A percentile compares a stretch with the other conserved stretches of the same genome.
Conservation (phyloP, 2,329 filamentous ascomycete species). For the Epichloe amarillans region DNA sequence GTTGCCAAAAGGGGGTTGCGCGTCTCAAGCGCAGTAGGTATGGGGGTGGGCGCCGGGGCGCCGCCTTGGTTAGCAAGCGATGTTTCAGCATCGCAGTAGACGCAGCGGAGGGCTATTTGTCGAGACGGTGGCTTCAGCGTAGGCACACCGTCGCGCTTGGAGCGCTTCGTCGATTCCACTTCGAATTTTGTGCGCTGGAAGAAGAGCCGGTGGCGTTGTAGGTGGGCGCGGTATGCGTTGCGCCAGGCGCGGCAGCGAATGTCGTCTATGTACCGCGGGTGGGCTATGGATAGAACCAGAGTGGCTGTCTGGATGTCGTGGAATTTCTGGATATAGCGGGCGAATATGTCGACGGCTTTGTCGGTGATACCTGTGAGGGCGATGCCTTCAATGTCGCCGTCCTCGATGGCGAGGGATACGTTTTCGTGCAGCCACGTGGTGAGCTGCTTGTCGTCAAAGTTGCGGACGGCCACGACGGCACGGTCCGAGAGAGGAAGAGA, state of each 20-base stretch:
- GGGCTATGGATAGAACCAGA: constrained; percentile 58
- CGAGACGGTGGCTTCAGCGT: constrained; percentile 50
- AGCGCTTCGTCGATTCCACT: constrained; percentile 59
- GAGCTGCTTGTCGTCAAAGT: constrained; percentile 48
- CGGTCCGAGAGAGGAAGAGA: constrained; percentile 65
- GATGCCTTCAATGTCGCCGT: constrained; percentile 64
- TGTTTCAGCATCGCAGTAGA: constrained; percentile 57
- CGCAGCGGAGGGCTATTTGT: constrained; percentile 63
- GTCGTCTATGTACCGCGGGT: constrained; percentile 66
- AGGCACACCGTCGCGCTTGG: constrained; percentile 48
- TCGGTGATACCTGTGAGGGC: constrained; percentile 67
- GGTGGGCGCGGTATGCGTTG: constrained; percentile 54
- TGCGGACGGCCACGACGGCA: constrained; percentile 57
- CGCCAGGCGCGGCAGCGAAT: constrained; percentile 64
- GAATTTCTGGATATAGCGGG: constrained; percentile 62
- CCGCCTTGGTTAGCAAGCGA: constrained; percentile 29
- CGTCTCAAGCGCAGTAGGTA: constrained; percentile 20
- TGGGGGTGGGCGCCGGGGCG: constrained; percentile 9
- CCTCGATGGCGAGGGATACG: constrained; percentile 44
- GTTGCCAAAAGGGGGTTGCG: constrained; percentile 47
- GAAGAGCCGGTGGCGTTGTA: constrained; percentile 61
- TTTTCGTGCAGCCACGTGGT: constrained; percentile 56
- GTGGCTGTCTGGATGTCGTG: constrained; percentile 69
- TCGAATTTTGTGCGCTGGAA: constrained; percentile 66
- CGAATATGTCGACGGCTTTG: constrained; percentile 58